Evolutionary conservation across 1,284 basidiomycete genomes (phyloP).

Genomic region (Trametes polyzona): DNA sequence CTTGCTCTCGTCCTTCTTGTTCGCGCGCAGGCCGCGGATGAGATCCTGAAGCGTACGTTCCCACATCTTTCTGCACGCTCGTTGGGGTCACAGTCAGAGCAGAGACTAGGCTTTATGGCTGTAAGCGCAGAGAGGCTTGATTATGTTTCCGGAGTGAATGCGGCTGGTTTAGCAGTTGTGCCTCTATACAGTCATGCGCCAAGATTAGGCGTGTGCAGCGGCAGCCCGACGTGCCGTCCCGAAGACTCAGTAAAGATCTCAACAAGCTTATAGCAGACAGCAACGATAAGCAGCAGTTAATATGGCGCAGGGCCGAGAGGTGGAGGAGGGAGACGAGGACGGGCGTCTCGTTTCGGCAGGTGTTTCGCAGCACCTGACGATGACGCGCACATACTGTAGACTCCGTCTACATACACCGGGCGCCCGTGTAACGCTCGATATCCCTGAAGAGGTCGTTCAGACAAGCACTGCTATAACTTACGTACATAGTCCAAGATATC

Average conservation of each 20-base stretch:
- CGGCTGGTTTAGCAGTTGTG: background rate
- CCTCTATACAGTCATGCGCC: background rate
- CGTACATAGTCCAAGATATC: background rate
- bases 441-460: background rate
- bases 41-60: constrained; percentile 92
- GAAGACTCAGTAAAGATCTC: too few relatives aligned
- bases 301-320: background rate
- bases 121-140: background rate
- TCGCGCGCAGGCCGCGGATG: constrained; percentile 86
- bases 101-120: background rate
- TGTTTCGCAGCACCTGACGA: constrained; percentile 11
- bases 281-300: too few relatives aligned
- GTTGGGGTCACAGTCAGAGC: too few relatives aligned
- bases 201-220: too few relatives aligned
- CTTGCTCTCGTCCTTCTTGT: constrained; percentile 82
- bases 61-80: constrained; percentile 89
- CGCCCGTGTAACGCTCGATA: background rate
- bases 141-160: background rate
- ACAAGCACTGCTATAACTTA: background rate
- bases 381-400: background rate
- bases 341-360: constrained; percentile 1
- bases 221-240: too few relatives aligned
- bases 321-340: background rate
- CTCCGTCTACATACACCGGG: too few relatives aligned
- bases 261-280: too few relatives aligned